Base-by-base conservation (phyloP, 1,284 basidiomycete genomes). In the Calocybe gambosa region DNA sequence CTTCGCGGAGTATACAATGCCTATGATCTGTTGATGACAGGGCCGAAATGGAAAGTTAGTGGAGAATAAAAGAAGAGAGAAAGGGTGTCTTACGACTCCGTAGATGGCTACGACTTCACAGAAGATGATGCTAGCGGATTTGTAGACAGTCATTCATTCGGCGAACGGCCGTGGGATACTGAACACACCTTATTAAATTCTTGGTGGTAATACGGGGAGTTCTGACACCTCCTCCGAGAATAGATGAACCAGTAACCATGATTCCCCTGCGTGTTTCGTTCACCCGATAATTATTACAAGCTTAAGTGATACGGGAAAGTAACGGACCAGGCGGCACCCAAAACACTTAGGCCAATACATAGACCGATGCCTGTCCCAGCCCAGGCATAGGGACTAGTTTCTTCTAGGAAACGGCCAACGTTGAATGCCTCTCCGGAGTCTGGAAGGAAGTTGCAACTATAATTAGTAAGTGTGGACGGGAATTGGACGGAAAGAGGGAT, bases 21-120 rank as follows among this genome's bases (percentile, higher is more conserved):
- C 89, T 61, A 93, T 93, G 60, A 94, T 93, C 89, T 92, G 16
- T 26, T 26, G 5, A 26, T 15, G 19, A 15, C 9, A 28, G 20
- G 46, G 29, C 13, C 29, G 12, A 4, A n/a, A 10, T 26, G 29
- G 29, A 12, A 8, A 10, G 13, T 5, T 13, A 26, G 6, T 31
- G 12, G 4, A 3, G 29, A 10, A 3, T 12, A 31, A n/a, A 8
- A 31, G 29, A 3, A 31, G 29, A 12, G 29, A 10, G n/a, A 31
- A 31, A n/a, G 29, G 29, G 16, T 16, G 20, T 77, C 86, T 52
- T 66, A 94, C 92, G 43, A 93, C 89, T 47, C 89, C 94, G 67
- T 95, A 96, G 61, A 96, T 96, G 51, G 93, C 93, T 18, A 96
- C 92, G 56, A 97, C 95, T 74, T 99, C 95, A 65, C 95, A 98